A percentile compares a stretch with the other conserved stretches of the same genome.
These are phyloP conservation scores for Herpetomonas samuelpessoai DNA, from an alignment of 208 protist genomes.

Conservation along the genomic window DNA sequence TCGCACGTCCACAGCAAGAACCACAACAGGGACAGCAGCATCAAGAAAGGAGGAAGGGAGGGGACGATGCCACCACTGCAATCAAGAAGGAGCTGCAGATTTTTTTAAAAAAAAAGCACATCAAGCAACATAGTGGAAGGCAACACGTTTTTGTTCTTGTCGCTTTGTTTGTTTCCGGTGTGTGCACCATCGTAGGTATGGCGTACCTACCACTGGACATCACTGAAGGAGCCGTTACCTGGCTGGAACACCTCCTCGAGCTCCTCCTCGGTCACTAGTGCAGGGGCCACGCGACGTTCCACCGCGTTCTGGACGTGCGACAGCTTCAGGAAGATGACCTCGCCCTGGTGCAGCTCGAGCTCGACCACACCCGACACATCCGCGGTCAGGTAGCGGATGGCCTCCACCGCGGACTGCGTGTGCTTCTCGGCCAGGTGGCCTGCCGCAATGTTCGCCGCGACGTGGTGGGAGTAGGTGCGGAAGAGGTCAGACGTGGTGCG, in stretches of 20 bases:
- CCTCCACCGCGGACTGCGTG: constrained; percentile 81
- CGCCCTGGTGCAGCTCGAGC: constrained; percentile 86
- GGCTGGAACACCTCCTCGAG: constrained; percentile 86
- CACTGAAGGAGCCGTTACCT: constrained; percentile 83
- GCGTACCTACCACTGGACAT: constrained; percentile 89
- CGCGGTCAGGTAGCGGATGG: constrained; percentile 68
- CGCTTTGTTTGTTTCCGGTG: too few species aligned
- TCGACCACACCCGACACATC: constrained; percentile 82
- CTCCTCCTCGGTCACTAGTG: constrained; percentile 76
- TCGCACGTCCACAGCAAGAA: background rate
- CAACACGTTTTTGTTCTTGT: too few species aligned
- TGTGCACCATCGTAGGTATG: too few species aligned
- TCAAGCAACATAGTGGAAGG: too few species aligned
- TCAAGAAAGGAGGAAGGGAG: too few species aligned
- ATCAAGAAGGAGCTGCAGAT: too few species aligned
- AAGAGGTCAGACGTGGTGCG: constrained; percentile 69
- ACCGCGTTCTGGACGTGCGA: constrained; percentile 56
- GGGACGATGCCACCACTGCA: too few species aligned
- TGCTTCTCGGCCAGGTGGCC: constrained; percentile 77
- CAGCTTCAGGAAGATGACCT: constrained; percentile 86
- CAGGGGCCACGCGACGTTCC: constrained; percentile 34
- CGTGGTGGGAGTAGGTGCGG: constrained; percentile 70
- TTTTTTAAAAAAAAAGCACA: too few species aligned
- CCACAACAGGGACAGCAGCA: background rate
- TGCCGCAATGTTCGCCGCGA: constrained; percentile 63